These are phyloP conservation scores for Kodamaea plutei DNA, from an alignment of 1,139 yeast species.

Conservation along the genomic window DNA sequence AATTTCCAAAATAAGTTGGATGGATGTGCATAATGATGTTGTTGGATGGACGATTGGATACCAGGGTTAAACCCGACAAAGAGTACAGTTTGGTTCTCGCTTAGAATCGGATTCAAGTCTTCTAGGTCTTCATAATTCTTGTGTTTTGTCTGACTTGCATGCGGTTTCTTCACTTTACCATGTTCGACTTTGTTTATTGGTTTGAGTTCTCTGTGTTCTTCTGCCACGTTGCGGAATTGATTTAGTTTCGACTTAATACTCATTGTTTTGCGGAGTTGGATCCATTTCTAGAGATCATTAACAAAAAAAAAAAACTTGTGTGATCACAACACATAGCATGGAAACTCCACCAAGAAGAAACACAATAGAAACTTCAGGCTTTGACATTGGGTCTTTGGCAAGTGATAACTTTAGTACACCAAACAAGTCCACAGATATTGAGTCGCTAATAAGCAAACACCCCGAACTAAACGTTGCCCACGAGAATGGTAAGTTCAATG, in stretches of 20 bases:
- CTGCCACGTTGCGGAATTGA: constrained; percentile 5
- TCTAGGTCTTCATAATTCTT: constrained; percentile 3
- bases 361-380: constrained; percentile 1
- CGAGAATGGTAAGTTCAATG: constrained; percentile 28
- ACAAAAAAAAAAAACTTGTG: not conserved
- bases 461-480: constrained; percentile 33
- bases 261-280: no score
- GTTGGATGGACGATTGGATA: constrained; percentile 53
- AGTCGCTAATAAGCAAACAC: constrained; percentile 22
- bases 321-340: constrained; percentile 1
- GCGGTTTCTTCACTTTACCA: not conserved
- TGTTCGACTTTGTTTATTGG: no score
- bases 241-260: constrained; percentile 3
- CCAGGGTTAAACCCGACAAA: constrained; percentile 81
- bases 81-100: constrained; percentile 35
- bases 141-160: not conserved
- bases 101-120: constrained; percentile 8
- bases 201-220: no score
- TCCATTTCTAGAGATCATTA: no score
- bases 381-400: constrained; percentile 5
- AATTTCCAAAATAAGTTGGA: constrained; percentile 70
- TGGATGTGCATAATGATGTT: constrained; percentile 73
- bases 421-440: constrained; percentile 5
- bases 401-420: constrained; percentile 8
- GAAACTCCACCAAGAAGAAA: constrained; percentile 6